These are phyloP conservation scores for Kluyveromyces aestuarii DNA, from an alignment of 805 yeast species.

Conservation along the genomic window DNA sequence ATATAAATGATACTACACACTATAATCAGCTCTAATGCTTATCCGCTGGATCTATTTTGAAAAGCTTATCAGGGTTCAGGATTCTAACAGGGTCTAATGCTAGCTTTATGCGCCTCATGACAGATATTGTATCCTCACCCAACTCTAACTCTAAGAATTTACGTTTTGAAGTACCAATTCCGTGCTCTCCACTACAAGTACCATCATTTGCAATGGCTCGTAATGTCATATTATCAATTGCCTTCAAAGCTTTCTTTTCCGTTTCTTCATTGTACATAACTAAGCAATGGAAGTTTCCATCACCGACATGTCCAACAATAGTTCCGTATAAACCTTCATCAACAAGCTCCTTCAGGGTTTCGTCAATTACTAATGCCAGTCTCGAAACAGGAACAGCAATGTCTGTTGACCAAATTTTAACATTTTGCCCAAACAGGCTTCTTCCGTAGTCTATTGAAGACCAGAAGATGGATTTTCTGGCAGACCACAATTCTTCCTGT, in stretches of 20 bases:
- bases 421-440: slow-evolving; percentile 38
- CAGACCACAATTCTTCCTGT: slow-evolving; percentile 69
- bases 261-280: slow-evolving; percentile 48
- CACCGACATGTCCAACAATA: slow-evolving; percentile 82
- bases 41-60: slow-evolving; percentile 53
- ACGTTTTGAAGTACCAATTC: slow-evolving; percentile 75
- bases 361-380: slow-evolving; percentile 48
- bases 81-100: slow-evolving; percentile 68
- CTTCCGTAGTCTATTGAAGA: slow-evolving; percentile 59
- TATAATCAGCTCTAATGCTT: slow-evolving; percentile 1
- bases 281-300: slow-evolving; percentile 81
- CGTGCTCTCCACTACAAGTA: slow-evolving; percentile 87
- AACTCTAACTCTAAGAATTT: slow-evolving; percentile 53
- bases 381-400: slow-evolving; percentile 81
- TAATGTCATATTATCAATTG: slow-evolving; percentile 63
- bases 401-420: slow-evolving; percentile 81
- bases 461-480: slow-evolving; percentile 71
- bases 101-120: slow-evolving; percentile 67
- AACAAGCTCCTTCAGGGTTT: slow-evolving; percentile 55
- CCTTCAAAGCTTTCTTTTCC: slow-evolving; percentile 40
- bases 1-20: neutral
- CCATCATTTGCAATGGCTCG: slow-evolving; percentile 68
- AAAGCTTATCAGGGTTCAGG: slow-evolving; percentile 74
- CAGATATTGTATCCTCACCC: slow-evolving; percentile 53
- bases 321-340: slow-evolving; percentile 51